These are phyloP conservation scores for Colletotrichum truncatum DNA, from an alignment of 2,329 filamentous ascomycete species.

Conservation along the genomic window DNA sequence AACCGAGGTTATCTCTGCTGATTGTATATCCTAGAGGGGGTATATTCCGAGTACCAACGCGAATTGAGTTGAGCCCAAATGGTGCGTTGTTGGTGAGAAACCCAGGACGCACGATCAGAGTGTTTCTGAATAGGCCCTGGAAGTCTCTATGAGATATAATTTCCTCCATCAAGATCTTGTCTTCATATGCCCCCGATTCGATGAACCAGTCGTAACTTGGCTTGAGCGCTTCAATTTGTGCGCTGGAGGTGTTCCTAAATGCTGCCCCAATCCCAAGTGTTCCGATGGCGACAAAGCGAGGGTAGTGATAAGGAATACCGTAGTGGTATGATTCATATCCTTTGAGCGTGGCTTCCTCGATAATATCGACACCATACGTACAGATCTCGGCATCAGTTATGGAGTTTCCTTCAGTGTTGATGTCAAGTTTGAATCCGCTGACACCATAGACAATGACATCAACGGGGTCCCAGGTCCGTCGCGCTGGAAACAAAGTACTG, in stretches of 20 bases:
- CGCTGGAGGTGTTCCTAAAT: background rate
- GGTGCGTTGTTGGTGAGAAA: background rate
- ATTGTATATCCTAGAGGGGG: background rate
- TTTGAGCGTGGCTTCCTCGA: background rate
- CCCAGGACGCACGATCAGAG: background rate
- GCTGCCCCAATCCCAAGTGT: background rate
- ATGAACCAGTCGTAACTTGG: background rate
- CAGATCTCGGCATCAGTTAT: background rate
- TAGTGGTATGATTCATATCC: background rate
- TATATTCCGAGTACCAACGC: background rate
- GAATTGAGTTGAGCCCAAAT: background rate
- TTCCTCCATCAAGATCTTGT: background rate
- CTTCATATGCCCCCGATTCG: background rate
- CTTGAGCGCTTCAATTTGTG: background rate
- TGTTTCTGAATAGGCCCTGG: background rate
- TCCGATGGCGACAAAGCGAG: background rate
- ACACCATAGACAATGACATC: constrained; percentile 5
- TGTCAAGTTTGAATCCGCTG: background rate
- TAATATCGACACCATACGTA: background rate
- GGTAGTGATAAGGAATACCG: background rate
- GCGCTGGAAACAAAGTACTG: background rate
- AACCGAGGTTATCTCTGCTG: background rate
- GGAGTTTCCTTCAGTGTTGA: background rate
- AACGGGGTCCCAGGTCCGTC: background rate
- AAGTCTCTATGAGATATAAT: background rate